Base-by-base conservation (phyloP, 2,329 filamentous ascomycete genomes). In the Clarireedia sp. region DNA sequence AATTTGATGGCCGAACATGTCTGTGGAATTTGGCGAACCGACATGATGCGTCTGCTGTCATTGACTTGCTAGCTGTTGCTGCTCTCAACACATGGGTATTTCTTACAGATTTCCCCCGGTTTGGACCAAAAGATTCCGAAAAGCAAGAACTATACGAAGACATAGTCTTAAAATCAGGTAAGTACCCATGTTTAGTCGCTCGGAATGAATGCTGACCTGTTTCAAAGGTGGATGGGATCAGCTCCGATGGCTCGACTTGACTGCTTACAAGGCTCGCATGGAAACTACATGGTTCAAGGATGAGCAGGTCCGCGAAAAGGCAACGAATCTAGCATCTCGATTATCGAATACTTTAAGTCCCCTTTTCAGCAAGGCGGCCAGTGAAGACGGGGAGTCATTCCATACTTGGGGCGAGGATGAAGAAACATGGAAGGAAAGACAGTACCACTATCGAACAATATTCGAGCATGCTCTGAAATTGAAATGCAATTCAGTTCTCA, bases 391-490 rank as follows among this genome's bases (percentile, higher is more conserved):
- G 8, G 9, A 44, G 19, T 36, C 24, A 10, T 37, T 33, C 17
- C 49, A 51, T 9, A 56, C 50, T 17, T 60, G 50, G 58, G 48
- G 48, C 3, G 46, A 58, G 21, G 33, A 54, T 5, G 8, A 33
- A 10, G 29, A 51, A 21, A 26, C 45, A 12, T 58, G 40, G 21
- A 48, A 57, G 17, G 44, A 55, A 26, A 45, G 57, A 23, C 21
- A 21, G 0, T 52, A 48, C 40, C 57, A 48, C n/a, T 56, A 57
- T 12, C 41, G 17, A 7, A 46, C 41, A 10, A n/a, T 61, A 23
- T 61, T 60, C 24, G n/a, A 56, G 19, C 24, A 45, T 37, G 57
- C 59, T 10, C 38, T 61, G 23, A 14, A 24, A 23, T 48, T 61
- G 14, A 60, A 61, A 48, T 46, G 45, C 5, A 16, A 38, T 7